Base-by-base conservation (phyloP, 352 stramenopile genomes). In the Labyrinthula sp. region DNA sequence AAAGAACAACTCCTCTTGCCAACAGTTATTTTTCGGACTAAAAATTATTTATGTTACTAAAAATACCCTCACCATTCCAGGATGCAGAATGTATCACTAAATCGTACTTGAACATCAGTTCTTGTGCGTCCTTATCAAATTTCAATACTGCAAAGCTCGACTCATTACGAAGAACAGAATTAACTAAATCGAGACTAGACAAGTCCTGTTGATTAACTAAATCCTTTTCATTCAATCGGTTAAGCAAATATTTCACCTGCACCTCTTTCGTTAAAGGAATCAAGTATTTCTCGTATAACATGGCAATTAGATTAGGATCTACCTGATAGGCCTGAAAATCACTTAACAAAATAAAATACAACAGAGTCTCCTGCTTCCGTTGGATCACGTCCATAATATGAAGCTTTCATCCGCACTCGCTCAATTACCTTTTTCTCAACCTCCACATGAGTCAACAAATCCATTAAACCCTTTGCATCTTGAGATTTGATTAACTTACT, bases 201-300 rank as follows among this genome's bases (percentile, higher is more conserved):
- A n/a, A n/a, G n/a, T n/a, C n/a, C n/a, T n/a, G n/a, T n/a, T n/a
- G n/a, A n/a, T n/a, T n/a, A n/a, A n/a, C n/a, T n/a, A n/a, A n/a
- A n/a, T n/a, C n/a, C n/a, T n/a, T n/a, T n/a, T n/a, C n/a, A n/a
- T 73, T 50, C 1, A 86, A 57, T 2, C 74, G 68, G 61, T 82
- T 68, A 15, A 86, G 62, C 48, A 86, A 57, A 49, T 86, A 86
- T 45, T 67, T 61, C 20, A 97, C 84, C 61, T 97, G 83, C 38
- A 97, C 80, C 62, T 96, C 83, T 62, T 97, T 97, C 6, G 87
- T 97, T 37, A 97, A 66, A 8, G 89, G 89, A 61, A 97, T 96
- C 37, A 97, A 86, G 47, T 95, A 89, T 65, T 95, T 74, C 30
- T 78, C 66, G 60, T 97, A 96, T 31, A 97, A 75, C 47, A 73